phyloP scores from a whole-genome alignment of 2,329 filamentous ascomycete species.

The Amauroascus niger region DNA sequence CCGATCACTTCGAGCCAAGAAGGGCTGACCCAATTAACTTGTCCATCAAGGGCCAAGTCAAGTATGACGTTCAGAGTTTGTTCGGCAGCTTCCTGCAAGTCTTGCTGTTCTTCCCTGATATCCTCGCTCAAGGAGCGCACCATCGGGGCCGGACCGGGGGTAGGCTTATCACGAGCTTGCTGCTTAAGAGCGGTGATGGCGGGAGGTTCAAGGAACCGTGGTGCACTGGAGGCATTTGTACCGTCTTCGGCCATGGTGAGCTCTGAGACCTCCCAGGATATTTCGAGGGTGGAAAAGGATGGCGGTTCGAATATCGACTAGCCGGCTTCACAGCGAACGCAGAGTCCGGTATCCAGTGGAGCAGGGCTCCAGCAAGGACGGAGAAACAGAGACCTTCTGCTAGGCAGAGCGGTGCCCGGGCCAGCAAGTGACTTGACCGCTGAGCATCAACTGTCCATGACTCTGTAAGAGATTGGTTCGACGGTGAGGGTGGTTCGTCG shows the following conservation, averaged over 20 bases:
- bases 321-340: conserved; percentile 4
- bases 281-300: conserved; percentile 2
- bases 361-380: conserved; percentile 6
- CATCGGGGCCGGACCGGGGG: conserved; percentile 32
- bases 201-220: conserved; percentile 36
- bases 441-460: conserved; percentile 32
- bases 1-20: conserved; percentile 93
- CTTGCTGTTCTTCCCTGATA: conserved; percentile 85
- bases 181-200: conserved; percentile 37
- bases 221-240: conserved; percentile 12
- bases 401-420: conserved; percentile 37
- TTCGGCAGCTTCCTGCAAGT: conserved; percentile 89
- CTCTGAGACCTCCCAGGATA: background rate
- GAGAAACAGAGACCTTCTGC: conserved; percentile 35
- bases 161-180: conserved; percentile 33
- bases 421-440: conserved; percentile 34
- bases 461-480: too few relatives aligned
- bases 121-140: conserved; percentile 66
- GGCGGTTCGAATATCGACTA: conserved; percentile 13
- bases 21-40: conserved; percentile 89
- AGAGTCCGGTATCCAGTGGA: background rate
- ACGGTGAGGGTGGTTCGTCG: background rate
- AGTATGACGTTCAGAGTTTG: conserved; percentile 94
- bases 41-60: conserved; percentile 81
- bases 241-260: conserved; percentile 36